Evolutionary conservation across 768 basidiomycete species (phyloP), one percentile per base, ranked within the genome.

Genomic region (Holtermannia corniformis): DNA sequence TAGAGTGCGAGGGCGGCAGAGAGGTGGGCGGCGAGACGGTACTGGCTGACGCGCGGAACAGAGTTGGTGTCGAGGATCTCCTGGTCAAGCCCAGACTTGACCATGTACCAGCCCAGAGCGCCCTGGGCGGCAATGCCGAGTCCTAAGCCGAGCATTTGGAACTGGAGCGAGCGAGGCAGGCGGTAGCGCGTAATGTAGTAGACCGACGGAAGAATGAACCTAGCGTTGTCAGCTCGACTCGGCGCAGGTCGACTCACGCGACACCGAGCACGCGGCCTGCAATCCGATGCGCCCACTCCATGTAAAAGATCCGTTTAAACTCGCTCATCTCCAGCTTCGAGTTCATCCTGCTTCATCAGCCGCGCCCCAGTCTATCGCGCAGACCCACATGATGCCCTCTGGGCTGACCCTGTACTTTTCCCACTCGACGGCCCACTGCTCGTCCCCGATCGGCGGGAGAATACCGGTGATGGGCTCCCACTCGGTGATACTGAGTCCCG

Each of bases 81-180:
- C 49, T 87, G 81, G 62, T 91, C 86, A 11, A 99, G 77, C 1
- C 95, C 95, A 12, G 91, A 96, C 71, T 92, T 86, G 51, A 99
- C 95, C 95, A 99, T 99, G 76, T 97, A 96, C 95, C 95, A 99
- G 23, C 95, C 95, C 19, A 99, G 78, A 19, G 80, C 78, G 44
- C 95, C 95, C 72, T 99, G 91, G 19, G 81, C 83, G 24, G 91
- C 95, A 47, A 99, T 84, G 26, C 96, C 80, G 0, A 82, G 65
- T 0, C 84, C 85, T 58, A 97, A 78, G 1, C 80, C 83, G 13
- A 80, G 72, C 21, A 95, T 79, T 56, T 81, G 80, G n/a, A 72
- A 62, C 1, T 82, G 79, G 54, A 89, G 76, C 0, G 79, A 69
- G 1, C 76, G 73, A 4, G 87, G 77, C 24, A 97, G 82, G 56